Percentiles rank a stretch among this genome's conserved stretches.
These are phyloP conservation scores for Oemleria cerasiformis DNA, from an alignment of 306 rosid species.

Conservation along the genomic window DNA sequence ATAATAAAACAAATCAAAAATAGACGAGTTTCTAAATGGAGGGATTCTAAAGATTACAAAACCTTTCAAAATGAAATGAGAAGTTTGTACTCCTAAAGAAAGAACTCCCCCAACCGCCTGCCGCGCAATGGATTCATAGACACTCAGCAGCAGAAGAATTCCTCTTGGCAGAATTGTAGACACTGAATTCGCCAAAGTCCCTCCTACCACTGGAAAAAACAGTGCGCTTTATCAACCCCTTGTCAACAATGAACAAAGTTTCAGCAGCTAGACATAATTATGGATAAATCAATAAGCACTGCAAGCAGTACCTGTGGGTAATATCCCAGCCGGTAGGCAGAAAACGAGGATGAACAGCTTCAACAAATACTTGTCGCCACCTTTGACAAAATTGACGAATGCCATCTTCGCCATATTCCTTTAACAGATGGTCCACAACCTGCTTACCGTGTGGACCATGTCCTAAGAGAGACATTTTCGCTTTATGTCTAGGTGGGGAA, in stretches of 20 bases:
- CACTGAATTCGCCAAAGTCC: conserved; percentile 83
- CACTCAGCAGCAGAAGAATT: conserved; percentile 10
- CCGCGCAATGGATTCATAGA: conserved; percentile 3
- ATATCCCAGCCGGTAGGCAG: conserved; percentile 91
- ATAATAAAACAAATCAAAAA: too few species aligned
- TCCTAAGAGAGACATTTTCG: conserved; percentile 77
- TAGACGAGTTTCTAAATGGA: too few species aligned
- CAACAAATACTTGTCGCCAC: conserved; percentile 92
- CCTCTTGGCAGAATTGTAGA: conserved; percentile 59
- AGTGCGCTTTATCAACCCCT: conserved; percentile 63
- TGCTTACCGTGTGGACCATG: conserved; percentile 96
- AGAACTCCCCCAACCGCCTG: too few species aligned
- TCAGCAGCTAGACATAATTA: conserved; percentile 32
- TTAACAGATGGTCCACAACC: conserved; percentile 76
- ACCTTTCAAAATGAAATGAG: background rate
- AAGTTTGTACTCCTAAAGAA: background rate
- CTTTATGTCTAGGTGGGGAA: conserved; percentile 38
- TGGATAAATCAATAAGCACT: background rate
- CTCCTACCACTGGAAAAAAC: conserved; percentile 79
- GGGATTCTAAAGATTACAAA: background rate
- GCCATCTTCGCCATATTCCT: conserved; percentile 74
- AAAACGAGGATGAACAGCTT: conserved; percentile 78
- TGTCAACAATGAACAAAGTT: conserved; percentile 36
- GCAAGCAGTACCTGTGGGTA: conserved; percentile 70
- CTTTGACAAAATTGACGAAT: conserved; percentile 71